phyloP scores from a whole-genome alignment of 768 basidiomycete species.

The Lentinula edodes region DNA sequence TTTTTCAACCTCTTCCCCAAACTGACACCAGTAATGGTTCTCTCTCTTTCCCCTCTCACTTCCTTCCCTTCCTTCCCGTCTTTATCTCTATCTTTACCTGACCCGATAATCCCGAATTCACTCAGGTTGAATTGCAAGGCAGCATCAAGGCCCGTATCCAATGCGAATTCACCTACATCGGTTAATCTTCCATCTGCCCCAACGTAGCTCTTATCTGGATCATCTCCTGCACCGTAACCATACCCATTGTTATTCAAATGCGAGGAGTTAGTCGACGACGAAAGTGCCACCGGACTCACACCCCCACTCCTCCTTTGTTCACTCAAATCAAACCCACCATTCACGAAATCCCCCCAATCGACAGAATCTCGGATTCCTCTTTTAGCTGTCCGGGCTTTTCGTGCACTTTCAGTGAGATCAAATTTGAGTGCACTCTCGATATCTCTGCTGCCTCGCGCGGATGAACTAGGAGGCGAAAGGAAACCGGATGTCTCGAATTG shows the following conservation, averaged over 20 bases:
- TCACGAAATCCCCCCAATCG: background rate
- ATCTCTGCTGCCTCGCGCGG: background rate
- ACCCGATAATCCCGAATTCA: background rate
- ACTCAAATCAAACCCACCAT: constrained; percentile 1
- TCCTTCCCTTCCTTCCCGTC: background rate
- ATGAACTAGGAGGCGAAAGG: constrained; percentile 23
- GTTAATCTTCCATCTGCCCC: background rate
- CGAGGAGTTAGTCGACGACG: background rate
- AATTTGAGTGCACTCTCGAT: constrained; percentile 79
- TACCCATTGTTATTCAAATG: background rate
- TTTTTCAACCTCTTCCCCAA: constrained; percentile 78
- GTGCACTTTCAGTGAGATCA: constrained; percentile 85
- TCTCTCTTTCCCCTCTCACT: background rate
- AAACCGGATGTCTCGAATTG: constrained; percentile 88
- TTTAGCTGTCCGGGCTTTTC: constrained; percentile 36
- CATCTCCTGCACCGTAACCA: background rate
- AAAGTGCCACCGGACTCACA: background rate
- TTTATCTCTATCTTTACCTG: background rate
- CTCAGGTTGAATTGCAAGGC: background rate
- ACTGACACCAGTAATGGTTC: background rate
- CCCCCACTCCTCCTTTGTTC: background rate
- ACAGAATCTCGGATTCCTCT: background rate
- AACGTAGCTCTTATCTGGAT: background rate
- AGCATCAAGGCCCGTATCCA: background rate
- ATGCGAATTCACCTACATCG: background rate